A percentile compares a stretch with the other conserved stretches of the same genome.
phyloP scores from a whole-genome alignment of 192 early-diverging fungal species.

The Coemansia sp. region DNA sequence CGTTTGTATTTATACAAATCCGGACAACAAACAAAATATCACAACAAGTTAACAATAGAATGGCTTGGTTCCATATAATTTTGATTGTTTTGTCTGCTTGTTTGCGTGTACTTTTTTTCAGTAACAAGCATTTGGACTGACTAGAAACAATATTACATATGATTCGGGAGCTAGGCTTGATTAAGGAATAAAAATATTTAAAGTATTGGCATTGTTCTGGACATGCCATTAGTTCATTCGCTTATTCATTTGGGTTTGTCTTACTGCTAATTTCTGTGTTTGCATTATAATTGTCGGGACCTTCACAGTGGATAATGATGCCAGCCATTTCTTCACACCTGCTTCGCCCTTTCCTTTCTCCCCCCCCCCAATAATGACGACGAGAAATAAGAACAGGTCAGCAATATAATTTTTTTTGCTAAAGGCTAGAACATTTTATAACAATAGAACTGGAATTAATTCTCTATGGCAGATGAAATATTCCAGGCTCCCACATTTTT shows the following conservation, averaged over 20 bases:
- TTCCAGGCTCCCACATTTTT: too few species aligned
- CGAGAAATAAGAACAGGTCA: too few species aligned
- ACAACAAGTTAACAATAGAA: too few species aligned
- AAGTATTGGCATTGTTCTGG: slow-evolving; percentile 8
- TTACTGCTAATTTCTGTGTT: background rate
- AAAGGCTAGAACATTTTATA: too few species aligned
- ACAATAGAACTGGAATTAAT: too few species aligned
- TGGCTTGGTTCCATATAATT: too few species aligned
- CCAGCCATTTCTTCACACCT: background rate
- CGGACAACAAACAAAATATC: too few species aligned
- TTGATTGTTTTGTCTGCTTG: too few species aligned
- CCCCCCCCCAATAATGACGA: background rate
- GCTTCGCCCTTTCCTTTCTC: background rate
- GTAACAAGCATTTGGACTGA: background rate
- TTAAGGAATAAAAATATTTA: background rate
- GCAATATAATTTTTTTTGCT: too few species aligned
- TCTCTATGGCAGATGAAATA: too few species aligned
- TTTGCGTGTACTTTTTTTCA: background rate
- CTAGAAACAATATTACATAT: background rate
- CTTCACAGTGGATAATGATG: background rate
- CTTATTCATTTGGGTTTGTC: background rate
- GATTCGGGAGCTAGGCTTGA: background rate
- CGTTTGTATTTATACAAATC: too few species aligned
- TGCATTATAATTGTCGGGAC: background rate
- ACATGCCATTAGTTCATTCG: background rate